Percentiles rank a stretch among this genome's conserved stretches.
Evolutionary conservation across 176 grass and related monocot genomes (phyloP).

Genomic region (Triticum aestivum): DNA sequence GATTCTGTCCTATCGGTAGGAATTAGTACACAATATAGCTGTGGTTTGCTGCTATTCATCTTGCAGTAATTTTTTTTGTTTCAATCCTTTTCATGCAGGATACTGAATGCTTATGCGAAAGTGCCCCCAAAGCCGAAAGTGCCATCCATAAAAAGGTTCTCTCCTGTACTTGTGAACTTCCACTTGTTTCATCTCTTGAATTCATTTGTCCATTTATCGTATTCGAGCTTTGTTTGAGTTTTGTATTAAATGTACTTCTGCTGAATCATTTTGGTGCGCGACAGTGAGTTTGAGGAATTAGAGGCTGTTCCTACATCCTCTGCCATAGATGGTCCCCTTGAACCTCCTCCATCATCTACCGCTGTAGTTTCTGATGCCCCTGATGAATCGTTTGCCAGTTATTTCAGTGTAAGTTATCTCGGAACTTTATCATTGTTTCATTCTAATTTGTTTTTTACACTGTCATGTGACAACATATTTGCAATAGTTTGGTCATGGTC

Average conservation of each 20-base stretch:
- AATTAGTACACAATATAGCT: background rate
- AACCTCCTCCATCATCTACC: constrained; percentile 39
- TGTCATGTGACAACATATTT: background rate
- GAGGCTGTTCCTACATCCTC: constrained; percentile 74
- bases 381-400: constrained; percentile 59
- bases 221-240: background rate
- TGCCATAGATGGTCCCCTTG: constrained; percentile 72
- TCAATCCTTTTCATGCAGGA: constrained; percentile 52
- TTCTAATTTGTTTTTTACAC: background rate
- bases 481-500: background rate
- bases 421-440: background rate
- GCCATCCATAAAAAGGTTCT: constrained; percentile 69
- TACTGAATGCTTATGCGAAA: constrained; percentile 86
- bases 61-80: background rate
- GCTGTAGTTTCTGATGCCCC: constrained; percentile 37
- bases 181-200: background rate
- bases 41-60: background rate
- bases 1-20: background rate
- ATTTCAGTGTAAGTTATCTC: constrained; percentile 54
- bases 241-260: background rate
- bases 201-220: background rate
- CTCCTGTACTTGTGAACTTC: background rate
- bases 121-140: constrained; percentile 84
- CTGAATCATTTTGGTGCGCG: background rate
- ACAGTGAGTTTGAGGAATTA: constrained; percentile 80